These are phyloP conservation scores for Colletotrichum viniferum DNA, from an alignment of 2,329 filamentous ascomycete species.

Conservation along the genomic window DNA sequence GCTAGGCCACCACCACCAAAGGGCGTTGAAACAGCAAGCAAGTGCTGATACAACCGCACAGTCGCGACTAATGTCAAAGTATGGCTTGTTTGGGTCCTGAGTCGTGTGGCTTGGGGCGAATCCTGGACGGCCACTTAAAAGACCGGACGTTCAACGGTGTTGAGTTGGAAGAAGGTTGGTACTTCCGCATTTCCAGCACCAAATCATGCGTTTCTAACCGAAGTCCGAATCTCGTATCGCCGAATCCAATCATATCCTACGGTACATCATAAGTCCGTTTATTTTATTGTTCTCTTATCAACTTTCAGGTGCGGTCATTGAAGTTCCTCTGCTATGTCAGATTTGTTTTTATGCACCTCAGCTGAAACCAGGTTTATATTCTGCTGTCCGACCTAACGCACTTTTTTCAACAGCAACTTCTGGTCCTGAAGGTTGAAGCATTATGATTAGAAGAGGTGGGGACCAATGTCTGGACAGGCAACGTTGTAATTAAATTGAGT, in stretches of 20 bases:
- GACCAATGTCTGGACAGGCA: too few species aligned
- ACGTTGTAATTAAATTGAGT: too few species aligned
- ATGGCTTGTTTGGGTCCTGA: background rate
- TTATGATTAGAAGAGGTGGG: too few species aligned
- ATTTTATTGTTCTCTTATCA: background rate
- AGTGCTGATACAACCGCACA: background rate
- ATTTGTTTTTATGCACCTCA: background rate
- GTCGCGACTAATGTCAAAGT: background rate
- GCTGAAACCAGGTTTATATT: fast-evolving
- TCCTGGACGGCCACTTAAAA: background rate
- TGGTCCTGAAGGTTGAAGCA: fast-evolving
- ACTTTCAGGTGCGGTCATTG: background rate
- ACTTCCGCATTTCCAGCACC: background rate
- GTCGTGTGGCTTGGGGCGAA: background rate
- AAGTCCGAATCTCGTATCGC: background rate
- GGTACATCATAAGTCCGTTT: background rate
- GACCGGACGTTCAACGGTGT: background rate
- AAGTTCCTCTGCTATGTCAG: background rate
- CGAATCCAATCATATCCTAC: background rate
- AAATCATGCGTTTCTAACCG: background rate
- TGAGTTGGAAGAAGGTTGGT: background rate
- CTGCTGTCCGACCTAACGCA: background rate
- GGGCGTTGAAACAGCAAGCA: background rate
- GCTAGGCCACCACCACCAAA: background rate
- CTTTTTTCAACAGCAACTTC: fast-evolving